phyloP scores from a whole-genome alignment of 768 basidiomycete genomes.

The Boletus subcaerulescens region DNA sequence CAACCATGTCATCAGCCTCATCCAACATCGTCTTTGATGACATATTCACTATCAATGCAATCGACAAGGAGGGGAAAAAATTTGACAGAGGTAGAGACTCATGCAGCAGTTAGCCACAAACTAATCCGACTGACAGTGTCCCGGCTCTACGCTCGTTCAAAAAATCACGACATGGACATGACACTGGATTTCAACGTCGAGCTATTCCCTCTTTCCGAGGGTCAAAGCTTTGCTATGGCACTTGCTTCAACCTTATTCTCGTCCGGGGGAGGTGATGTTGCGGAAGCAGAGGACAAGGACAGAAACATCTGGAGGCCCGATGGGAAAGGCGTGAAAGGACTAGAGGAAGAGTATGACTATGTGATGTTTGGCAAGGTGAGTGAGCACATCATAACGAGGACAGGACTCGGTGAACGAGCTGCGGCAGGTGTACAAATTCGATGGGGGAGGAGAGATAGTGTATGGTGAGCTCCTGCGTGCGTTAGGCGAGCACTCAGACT shows the following conservation, averaged over 20 bases:
- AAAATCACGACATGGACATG: slow-evolving; percentile 89
- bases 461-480: slow-evolving; percentile 30
- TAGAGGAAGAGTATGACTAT: slow-evolving; percentile 97
- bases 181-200: slow-evolving; percentile 95
- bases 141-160: slow-evolving; percentile 82
- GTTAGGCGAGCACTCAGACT: background rate
- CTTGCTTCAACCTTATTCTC: slow-evolving; percentile 78
- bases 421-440: slow-evolving; percentile 90
- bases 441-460: slow-evolving; percentile 85
- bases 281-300: slow-evolving; percentile 66
- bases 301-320: slow-evolving; percentile 83
- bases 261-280: slow-evolving; percentile 48
- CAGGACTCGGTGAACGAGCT: slow-evolving; percentile 7
- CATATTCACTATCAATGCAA: slow-evolving; percentile 80
- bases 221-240: slow-evolving; percentile 78
- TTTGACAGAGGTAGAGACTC: slow-evolving; percentile 84
- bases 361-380: slow-evolving; percentile 99
- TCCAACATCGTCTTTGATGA: slow-evolving; percentile 91
- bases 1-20: slow-evolving; percentile 51
- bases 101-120: background rate
- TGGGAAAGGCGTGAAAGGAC: slow-evolving; percentile 70
- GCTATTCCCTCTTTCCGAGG: slow-evolving; percentile 68
- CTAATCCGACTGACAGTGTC: slow-evolving; percentile 59
- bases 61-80: slow-evolving; percentile 93
- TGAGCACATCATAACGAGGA: slow-evolving; percentile 27